Base-by-base conservation (phyloP, 352 stramenopile species). In the Pythium chondricola region DNA sequence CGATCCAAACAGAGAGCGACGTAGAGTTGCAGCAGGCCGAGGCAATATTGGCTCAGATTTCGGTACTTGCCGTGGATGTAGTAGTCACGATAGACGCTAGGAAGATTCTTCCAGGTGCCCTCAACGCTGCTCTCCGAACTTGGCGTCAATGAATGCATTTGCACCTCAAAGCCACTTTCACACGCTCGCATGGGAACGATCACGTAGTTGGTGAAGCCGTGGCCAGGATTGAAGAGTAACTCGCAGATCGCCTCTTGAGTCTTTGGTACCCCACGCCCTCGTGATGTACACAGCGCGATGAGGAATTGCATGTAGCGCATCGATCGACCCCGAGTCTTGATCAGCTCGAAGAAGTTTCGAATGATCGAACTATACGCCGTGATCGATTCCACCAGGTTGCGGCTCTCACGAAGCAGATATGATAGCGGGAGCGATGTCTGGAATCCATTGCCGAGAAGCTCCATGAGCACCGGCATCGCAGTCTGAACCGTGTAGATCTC, bases 301-400 rank as follows among this genome's bases (percentile, higher is more conserved):
- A 88, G 51, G 52, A 85, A 88, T 45, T 88, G 77, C 65, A 88
- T 71, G 40, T 84, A 88, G 10, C 77, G 69, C 26, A 86, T 83
- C 0, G 74, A 86, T 36, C 78, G 80, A 9, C 77, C 74, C 33
- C 72, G 58, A 9, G 70, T 70, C 40, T 73, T 76, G 55, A 88
- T 88, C n/a, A 88, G 36, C 24, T 85, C 70, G 38, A 88, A 83
- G 50, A 86, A 88, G 29, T 69, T 83, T 6, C 71, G 59, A 14
- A 85, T 75, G 24, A 85, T 83, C 14, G 62, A 63, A 1, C 60
- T 56, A 35, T 80, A 88, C 10, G 62, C 73, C 13, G 70, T 80
- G 29, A 85, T 87, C 29, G 73, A 88, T 43, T 88, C 77, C 30
- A 85, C 75, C 18, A 86, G 51, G 52, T 88, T 83, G 2, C 72